Conservation (phyloP, 192 early-diverging fungal genomes). For the Mortierella antarctica region DNA sequence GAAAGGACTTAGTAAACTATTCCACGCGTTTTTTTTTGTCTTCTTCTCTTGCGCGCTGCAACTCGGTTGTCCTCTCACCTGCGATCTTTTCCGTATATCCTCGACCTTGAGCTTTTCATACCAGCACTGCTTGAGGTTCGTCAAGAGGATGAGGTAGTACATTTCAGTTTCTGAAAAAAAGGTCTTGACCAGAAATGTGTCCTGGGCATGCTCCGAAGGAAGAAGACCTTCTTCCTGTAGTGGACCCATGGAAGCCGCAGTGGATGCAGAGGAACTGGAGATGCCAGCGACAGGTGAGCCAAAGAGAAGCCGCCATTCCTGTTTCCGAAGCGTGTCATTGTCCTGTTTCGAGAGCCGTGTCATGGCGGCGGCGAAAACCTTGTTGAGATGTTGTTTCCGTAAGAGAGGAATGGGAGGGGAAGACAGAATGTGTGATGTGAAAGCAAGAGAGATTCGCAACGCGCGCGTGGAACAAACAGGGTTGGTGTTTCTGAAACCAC, state of each 20-base stretch:
- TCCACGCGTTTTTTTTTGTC: not conserved
- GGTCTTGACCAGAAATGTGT: slow-evolving; percentile 38
- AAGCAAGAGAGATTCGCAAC: not conserved
- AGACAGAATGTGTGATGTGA: not conserved
- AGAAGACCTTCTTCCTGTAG: not conserved
- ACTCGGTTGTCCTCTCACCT: slow-evolving; percentile 1
- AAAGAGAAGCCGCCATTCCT: slow-evolving; percentile 36
- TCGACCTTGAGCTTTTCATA: slow-evolving; percentile 34
- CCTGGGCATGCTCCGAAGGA: slow-evolving; percentile 4
- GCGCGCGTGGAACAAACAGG: not conserved
- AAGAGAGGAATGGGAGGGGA: not conserved
- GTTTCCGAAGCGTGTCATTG: slow-evolving; percentile 31
- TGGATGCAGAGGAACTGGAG: not conserved
- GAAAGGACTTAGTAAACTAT: not conserved
- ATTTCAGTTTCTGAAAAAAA: slow-evolving; percentile 34
- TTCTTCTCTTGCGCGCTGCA: not conserved
- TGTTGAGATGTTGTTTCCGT: not conserved
- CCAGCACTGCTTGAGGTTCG: slow-evolving; percentile 49
- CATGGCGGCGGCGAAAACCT: not conserved
- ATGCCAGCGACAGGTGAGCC: not conserved
- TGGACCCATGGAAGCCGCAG: not conserved
- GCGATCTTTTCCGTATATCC: slow-evolving; percentile 31
- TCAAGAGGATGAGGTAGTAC: slow-evolving; percentile 37
- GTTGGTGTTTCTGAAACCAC: slow-evolving; percentile 24
- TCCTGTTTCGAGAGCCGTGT: slow-evolving; percentile 22